These are phyloP conservation scores for Westerdykella aurantiaca DNA, from an alignment of 2,329 filamentous ascomycete genomes.

Conservation along the genomic window DNA sequence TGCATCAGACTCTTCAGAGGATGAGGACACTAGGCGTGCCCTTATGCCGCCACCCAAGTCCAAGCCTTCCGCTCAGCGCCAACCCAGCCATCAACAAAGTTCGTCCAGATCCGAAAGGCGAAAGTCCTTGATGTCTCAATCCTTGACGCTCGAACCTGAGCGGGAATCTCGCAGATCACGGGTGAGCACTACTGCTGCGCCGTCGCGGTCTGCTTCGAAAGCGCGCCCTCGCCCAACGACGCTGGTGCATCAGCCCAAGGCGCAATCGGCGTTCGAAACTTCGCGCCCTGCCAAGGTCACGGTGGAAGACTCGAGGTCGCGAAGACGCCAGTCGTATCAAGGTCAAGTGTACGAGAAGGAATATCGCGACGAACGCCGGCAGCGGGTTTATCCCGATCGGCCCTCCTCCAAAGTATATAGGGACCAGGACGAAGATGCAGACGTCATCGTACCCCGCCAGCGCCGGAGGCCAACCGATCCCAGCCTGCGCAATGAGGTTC, in stretches of 20 bases:
- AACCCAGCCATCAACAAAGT: slow-evolving; percentile 7
- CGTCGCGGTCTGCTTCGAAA: slow-evolving; percentile 14
- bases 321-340: slow-evolving; percentile 25
- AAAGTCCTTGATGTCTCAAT: slow-evolving; percentile 8
- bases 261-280: slow-evolving; percentile 25
- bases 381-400: not conserved
- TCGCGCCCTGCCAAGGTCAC: slow-evolving; percentile 16
- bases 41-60: slow-evolving; percentile 23
- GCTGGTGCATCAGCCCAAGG: slow-evolving; percentile 29
- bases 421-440: slow-evolving; percentile 8
- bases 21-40: slow-evolving; percentile 15
- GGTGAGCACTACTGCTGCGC: slow-evolving; percentile 12
- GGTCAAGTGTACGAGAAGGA: slow-evolving; percentile 15
- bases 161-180: slow-evolving; percentile 11
- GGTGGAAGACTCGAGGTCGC: slow-evolving; percentile 22
- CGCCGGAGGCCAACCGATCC: slow-evolving; percentile 24
- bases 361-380: slow-evolving; percentile 1
- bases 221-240: slow-evolving; percentile 25
- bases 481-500: slow-evolving; percentile 13
- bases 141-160: slow-evolving; percentile 10
- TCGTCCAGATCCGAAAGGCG: slow-evolving; percentile 16
- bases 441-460: slow-evolving; percentile 3
- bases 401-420: slow-evolving; percentile 1
- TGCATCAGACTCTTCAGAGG: slow-evolving; percentile 5
- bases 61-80: slow-evolving; percentile 2